A percentile compares a stretch with the other conserved stretches of the same genome.
Evolutionary conservation across 257 asterid genomes (phyloP).

Genomic region (Solanum peruvianum): DNA sequence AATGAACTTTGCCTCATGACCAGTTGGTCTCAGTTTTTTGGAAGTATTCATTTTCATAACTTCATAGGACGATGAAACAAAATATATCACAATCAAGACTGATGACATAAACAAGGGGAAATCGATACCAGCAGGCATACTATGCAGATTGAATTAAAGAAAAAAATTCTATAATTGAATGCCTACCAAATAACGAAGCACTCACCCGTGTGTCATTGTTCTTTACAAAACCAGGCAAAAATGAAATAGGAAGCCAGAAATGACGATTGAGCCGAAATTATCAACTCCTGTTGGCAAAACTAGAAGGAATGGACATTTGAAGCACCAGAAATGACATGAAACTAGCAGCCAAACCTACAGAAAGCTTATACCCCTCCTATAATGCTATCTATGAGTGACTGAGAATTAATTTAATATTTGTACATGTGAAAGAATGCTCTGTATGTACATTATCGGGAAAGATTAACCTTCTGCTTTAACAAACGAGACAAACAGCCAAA

Average conservation of each 20-base stretch:
- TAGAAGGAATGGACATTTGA: not conserved
- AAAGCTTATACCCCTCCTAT: not conserved
- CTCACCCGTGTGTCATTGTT: not conserved
- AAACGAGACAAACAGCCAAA: not conserved
- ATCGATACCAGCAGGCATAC: not conserved
- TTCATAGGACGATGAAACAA: not conserved
- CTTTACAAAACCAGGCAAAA: not conserved
- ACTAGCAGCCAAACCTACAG: not conserved
- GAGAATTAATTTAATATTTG: not conserved
- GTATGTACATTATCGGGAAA: not conserved
- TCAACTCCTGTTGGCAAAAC: not conserved
- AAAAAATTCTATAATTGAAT: not conserved
- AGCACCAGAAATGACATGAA: not conserved
- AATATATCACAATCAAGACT: not conserved
- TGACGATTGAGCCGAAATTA: not conserved
- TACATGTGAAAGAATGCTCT: not conserved
- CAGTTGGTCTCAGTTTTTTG: not conserved
- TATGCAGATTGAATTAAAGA: not conserved
- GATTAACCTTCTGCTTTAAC: not conserved
- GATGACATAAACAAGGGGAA: not conserved
- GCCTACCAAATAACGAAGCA: not conserved
- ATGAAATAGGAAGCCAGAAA: not conserved
- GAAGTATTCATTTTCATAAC: not conserved
- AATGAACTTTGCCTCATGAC: not conserved
- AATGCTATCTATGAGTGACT: not conserved